Conservation (phyloP, 768 basidiomycete genomes). For the Tylopilus felleus region DNA sequence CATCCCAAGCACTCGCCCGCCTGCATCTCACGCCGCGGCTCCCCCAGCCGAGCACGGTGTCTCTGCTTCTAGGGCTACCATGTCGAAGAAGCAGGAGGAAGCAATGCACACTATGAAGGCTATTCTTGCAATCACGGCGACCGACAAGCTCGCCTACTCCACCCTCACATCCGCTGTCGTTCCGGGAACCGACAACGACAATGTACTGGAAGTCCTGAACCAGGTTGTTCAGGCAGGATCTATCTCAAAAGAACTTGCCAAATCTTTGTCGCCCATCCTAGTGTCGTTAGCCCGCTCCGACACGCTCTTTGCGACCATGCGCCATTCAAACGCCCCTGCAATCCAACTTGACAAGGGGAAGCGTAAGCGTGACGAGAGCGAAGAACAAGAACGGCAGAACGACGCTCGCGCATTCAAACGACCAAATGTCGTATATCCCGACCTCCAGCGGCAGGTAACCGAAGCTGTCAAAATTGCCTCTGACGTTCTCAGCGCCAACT, state of each 20-base stretch:
- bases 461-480: conserved; percentile 60
- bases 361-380: conserved; percentile 62
- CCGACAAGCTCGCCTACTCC: conserved; percentile 53
- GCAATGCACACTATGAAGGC: conserved; percentile 62
- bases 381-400: conserved; percentile 28
- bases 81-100: conserved; percentile 50
- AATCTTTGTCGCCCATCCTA: conserved; percentile 57
- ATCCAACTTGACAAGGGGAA: conserved; percentile 70
- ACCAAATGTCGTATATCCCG: conserved; percentile 41
- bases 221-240: conserved; percentile 44
- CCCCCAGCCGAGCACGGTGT: conserved; percentile 6
- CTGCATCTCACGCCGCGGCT: not conserved
- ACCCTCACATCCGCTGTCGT: conserved; percentile 52
- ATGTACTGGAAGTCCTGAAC: conserved; percentile 54
- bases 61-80: conserved; percentile 7
- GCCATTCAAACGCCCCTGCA: conserved; percentile 59
- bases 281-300: conserved; percentile 66
- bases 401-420: conserved; percentile 41
- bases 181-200: conserved; percentile 41
- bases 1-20: conserved; percentile 17
- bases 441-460: conserved; percentile 53
- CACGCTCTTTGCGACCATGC: conserved; percentile 59
- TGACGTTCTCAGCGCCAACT: conserved; percentile 42
- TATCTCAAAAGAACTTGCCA: conserved; percentile 52
- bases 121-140: conserved; percentile 55